Percentiles rank a stretch among this genome's conserved stretches.
Conservation (phyloP, 2,329 filamentous ascomycete genomes). For the Amylocarpus encephaloides region DNA sequence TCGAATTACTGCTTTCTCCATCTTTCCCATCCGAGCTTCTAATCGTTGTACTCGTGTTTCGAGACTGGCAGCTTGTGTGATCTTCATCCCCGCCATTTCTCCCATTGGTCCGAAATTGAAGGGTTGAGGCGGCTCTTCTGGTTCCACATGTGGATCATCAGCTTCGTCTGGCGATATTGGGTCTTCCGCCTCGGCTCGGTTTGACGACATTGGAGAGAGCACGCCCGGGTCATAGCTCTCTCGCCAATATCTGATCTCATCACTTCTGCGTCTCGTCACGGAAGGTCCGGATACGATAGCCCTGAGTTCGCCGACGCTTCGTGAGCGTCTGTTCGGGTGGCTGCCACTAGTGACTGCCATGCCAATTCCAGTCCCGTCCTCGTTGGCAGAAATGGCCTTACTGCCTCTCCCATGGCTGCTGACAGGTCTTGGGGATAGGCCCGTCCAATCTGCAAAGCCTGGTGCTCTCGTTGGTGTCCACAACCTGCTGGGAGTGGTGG, state of each 20-base stretch:
- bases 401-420: conserved; percentile 50
- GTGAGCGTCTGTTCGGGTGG: conserved; percentile 47
- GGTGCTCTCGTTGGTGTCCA: conserved; percentile 35
- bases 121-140: conserved; percentile 40
- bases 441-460: conserved; percentile 41
- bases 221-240: conserved; percentile 50
- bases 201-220: conserved; percentile 46
- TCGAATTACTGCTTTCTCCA: conserved; percentile 38
- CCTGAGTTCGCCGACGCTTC: conserved; percentile 51
- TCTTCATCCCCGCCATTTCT: conserved; percentile 49
- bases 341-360: conserved; percentile 54
- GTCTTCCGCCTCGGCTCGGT: conserved; percentile 33
- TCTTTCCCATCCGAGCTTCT: conserved; percentile 45
- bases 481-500: conserved; percentile 38
- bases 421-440: conserved; percentile 55
- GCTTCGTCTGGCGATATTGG: conserved; percentile 30
- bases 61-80: conserved; percentile 48
- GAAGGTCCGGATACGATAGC: conserved; percentile 33
- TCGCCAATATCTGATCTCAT: conserved; percentile 59
- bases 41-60: conserved; percentile 47
- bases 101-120: conserved; percentile 48
- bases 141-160: conserved; percentile 15
- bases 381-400: conserved; percentile 28
- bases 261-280: conserved; percentile 47
- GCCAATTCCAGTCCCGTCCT: conserved; percentile 40